phyloP scores from a whole-genome alignment of 805 yeast genomes.

The Starmerella floris region DNA sequence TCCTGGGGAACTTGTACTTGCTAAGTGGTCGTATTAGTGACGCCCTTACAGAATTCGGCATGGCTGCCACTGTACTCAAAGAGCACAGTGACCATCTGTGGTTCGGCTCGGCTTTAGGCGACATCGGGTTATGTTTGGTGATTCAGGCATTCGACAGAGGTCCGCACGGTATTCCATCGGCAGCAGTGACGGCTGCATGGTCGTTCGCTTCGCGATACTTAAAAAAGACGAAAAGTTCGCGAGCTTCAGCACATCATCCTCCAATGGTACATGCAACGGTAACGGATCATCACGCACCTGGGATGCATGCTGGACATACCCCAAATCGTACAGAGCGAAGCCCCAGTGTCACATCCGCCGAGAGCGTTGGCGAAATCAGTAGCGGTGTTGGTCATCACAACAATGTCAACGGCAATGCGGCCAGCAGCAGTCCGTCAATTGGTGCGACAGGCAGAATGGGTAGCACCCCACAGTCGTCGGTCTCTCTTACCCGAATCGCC shows the following conservation, averaged over 20 bases:
- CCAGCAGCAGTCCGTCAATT: background rate
- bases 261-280: background rate
- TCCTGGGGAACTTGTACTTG: constrained; percentile 61
- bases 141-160: constrained; percentile 42
- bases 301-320: background rate
- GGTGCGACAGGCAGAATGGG: too few species aligned
- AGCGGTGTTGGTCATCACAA: background rate
- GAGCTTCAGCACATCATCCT: background rate
- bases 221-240: background rate
- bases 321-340: background rate
- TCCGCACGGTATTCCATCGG: constrained; percentile 31
- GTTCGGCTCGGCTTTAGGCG: constrained; percentile 82
- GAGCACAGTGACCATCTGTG: constrained; percentile 64
- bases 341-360: background rate
- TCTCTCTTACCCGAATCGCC: constrained; percentile 30
- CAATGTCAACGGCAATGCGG: background rate
- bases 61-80: constrained; percentile 48
- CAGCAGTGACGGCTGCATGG: constrained; percentile 20
- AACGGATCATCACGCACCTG: background rate
- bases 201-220: constrained; percentile 5
- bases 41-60: constrained; percentile 63
- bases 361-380: background rate
- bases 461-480: constrained; percentile 25
- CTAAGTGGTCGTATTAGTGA: constrained; percentile 66
- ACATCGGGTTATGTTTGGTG: constrained; percentile 52